Percentiles rank a stretch among this genome's conserved stretches.
Evolutionary conservation across 768 basidiomycete genomes (phyloP).

Genomic region (Tulasnella sp.): DNA sequence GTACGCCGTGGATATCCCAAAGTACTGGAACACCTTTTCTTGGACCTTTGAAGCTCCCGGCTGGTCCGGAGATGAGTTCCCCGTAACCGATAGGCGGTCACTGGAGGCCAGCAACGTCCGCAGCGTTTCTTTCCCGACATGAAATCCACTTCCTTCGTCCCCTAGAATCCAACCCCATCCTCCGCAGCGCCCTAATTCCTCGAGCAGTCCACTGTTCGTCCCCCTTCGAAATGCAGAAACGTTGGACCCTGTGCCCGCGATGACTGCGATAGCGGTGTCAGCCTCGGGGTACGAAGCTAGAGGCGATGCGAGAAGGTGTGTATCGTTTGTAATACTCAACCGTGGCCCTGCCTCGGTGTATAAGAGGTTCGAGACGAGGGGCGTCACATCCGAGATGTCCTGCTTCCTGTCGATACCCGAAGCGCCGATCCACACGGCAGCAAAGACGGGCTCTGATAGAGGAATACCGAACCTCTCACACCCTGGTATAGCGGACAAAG

Average conservation of each 20-base stretch:
- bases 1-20: conserved; percentile 48
- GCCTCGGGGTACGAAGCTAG: conserved; percentile 54
- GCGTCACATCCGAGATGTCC: conserved; percentile 49
- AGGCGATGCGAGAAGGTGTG: conserved; percentile 75
- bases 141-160: conserved; percentile 76
- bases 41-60: conserved; percentile 40
- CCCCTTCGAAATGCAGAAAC: conserved; percentile 39
- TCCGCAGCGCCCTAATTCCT: conserved; percentile 61
- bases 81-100: conserved; percentile 30
- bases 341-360: conserved; percentile 50
- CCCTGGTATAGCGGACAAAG: conserved; percentile 31
- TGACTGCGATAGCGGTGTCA: conserved; percentile 56
- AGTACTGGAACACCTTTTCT: conserved; percentile 31
- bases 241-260: conserved; percentile 77
- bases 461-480: neutral
- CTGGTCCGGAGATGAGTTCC: conserved; percentile 31
- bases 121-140: conserved; percentile 68
- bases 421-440: conserved; percentile 73
- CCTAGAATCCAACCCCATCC: conserved; percentile 83
- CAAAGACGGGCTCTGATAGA: conserved; percentile 32
- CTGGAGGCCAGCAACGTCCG: conserved; percentile 43
- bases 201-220: conserved; percentile 29
- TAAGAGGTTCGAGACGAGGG: conserved; percentile 40
- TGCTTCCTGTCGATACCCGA: conserved; percentile 72
- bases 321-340: conserved; percentile 69